These are phyloP conservation scores for Jamesozyma spencerorum DNA, from an alignment of 805 yeast species.

Conservation along the genomic window DNA sequence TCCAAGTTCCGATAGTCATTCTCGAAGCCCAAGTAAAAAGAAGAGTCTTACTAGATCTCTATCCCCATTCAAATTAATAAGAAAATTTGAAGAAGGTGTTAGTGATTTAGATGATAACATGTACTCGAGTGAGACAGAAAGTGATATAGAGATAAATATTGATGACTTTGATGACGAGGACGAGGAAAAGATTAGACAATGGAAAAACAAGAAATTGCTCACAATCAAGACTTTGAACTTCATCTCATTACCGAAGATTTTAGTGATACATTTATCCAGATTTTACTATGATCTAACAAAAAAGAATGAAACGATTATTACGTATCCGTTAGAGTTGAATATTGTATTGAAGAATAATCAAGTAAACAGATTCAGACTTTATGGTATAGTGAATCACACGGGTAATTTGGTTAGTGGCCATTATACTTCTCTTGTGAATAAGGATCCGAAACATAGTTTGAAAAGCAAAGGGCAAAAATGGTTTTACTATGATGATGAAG, in stretches of 20 bases:
- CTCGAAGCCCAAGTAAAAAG: background rate
- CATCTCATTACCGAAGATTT: constrained; percentile 67
- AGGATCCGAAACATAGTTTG: constrained; percentile 31
- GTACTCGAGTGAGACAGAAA: background rate
- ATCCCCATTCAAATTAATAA: constrained; percentile 23
- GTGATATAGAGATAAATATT: constrained; percentile 2
- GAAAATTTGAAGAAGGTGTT: constrained; percentile 1
- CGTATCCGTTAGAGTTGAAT: constrained; percentile 46
- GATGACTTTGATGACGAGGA: constrained; percentile 4
- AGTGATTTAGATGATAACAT: background rate
- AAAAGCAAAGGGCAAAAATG: constrained; percentile 38
- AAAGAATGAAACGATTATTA: constrained; percentile 41
- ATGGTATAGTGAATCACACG: constrained; percentile 60
- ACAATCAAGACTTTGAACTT: constrained; percentile 67
- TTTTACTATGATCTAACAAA: constrained; percentile 51
- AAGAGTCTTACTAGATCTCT: constrained; percentile 21
- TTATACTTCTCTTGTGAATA: constrained; percentile 60
- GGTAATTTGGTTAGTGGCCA: constrained; percentile 70
- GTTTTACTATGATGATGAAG: constrained; percentile 72
- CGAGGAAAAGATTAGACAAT: constrained; percentile 6
- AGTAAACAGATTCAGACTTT: constrained; percentile 40
- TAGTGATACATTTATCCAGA: constrained; percentile 79
- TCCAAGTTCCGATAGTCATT: background rate
- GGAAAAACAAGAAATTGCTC: constrained; percentile 18
- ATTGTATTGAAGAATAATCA: constrained; percentile 35